phyloP scores from a whole-genome alignment of 164 flowering plant genomes.

The Akebia trifoliata region DNA sequence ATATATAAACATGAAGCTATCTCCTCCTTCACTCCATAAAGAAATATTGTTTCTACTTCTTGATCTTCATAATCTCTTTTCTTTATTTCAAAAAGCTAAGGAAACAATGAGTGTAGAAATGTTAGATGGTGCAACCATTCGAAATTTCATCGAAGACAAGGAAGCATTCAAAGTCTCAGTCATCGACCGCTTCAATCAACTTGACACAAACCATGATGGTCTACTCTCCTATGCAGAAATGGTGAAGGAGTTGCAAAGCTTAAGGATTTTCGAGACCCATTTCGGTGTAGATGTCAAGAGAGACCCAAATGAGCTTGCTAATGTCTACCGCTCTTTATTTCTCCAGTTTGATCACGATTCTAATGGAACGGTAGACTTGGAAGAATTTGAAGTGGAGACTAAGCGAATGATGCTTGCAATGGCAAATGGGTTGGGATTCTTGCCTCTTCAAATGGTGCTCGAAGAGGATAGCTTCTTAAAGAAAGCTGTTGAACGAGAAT shows the following conservation, averaged over 20 bases:
- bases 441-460: constrained; percentile 1
- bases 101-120: neutral
- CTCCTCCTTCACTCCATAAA: too few species aligned
- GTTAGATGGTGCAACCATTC: neutral
- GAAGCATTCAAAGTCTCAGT: too few species aligned
- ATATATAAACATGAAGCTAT: too few species aligned
- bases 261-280: neutral
- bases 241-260: neutral
- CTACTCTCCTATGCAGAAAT: neutral
- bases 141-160: neutral
- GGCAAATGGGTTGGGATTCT: neutral
- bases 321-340: neutral
- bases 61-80: too few species aligned
- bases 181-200: too few species aligned
- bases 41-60: too few species aligned
- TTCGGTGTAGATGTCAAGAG: neutral
- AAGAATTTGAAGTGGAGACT: neutral
- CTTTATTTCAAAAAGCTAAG: too few species aligned
- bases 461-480: neutral
- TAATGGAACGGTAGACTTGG: neutral
- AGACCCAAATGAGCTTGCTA: neutral
- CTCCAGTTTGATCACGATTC: neutral
- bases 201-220: neutral
- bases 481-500: neutral
- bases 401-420: neutral